Base-by-base conservation (phyloP, 805 yeast genomes). In the Clavispora phyllophila region DNA sequence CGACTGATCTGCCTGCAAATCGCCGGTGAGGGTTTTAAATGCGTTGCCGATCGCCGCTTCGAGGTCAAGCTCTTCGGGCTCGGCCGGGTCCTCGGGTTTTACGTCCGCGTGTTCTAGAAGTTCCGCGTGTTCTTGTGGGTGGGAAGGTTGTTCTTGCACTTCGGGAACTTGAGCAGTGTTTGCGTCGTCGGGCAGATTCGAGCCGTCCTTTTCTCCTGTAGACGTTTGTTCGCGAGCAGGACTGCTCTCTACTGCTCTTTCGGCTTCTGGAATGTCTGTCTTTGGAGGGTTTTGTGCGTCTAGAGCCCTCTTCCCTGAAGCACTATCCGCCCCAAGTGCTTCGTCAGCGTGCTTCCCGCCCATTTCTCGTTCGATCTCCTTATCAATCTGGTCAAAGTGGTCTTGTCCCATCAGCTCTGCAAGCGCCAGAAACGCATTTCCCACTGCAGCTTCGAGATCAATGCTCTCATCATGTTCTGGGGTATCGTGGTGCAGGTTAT, bases 1-100 rank as follows among this genome's bases (percentile, higher is more conserved):
- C 8, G 22, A 14, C 10, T 9, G 37, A 19, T 20, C 27, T 19
- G 26, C 29, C 26, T 17, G 32, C 19, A 36, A 26, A 18, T 26
- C 40, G 4, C 12, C 41, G 10, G 44, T 36, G 18, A 48, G 42
- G 15, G 40, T 39, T 19, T 43, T 44, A 44, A 63, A 60, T 3
- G 63, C 68, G 38, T 59, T 50, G 5, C 66, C 68, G 19, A 63
- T 63, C 17, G 63, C 66, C 23, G 51, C 57, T 12, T 55, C 58
- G 19, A 61, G 40, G 29, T 57, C 53, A 10, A 41, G 42, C 34
- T 54, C 57, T 14, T 41, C 37, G 3, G 37, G 36, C 5, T 20
- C 28, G 5, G 41, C 48, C 13, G 40, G 38, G 9, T 41, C 47
- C 7, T 40, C 32, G 7, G 41, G 44, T 17, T 38, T 34, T 17